Evolutionary conservation across 2,329 filamentous ascomycete species (phyloP).

Genomic region (Fusarium beomiforme): DNA sequence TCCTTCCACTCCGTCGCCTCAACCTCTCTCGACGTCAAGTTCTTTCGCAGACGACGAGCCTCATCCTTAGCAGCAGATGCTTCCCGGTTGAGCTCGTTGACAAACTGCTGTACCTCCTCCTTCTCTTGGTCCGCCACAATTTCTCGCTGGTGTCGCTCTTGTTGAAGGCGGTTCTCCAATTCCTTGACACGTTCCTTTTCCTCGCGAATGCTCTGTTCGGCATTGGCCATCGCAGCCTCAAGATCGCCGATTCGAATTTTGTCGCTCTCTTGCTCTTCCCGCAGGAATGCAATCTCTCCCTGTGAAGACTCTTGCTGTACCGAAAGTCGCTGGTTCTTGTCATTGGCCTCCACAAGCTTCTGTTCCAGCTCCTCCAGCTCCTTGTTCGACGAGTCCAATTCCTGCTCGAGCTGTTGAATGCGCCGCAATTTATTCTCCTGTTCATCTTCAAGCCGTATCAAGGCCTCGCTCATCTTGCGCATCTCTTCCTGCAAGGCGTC

Average conservation of each 20-base stretch:
- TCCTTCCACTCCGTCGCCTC: constrained; percentile 94
- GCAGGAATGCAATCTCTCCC: constrained; percentile 91
- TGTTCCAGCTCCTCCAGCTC: constrained; percentile 89
- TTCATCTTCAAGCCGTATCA: constrained; percentile 90
- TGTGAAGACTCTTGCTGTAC: constrained; percentile 95
- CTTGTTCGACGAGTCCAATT: constrained; percentile 83
- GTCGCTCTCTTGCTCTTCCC: constrained; percentile 96
- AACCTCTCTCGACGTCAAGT: constrained; percentile 81
- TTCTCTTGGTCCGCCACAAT: constrained; percentile 89
- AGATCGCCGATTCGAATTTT: constrained; percentile 98
- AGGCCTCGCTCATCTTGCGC: constrained; percentile 86
- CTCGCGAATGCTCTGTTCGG: constrained; percentile 82
- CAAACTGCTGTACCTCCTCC: constrained; percentile 91
- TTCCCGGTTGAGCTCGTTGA: constrained; percentile 92
- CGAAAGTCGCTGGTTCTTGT: constrained; percentile 86
- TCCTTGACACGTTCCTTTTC: constrained; percentile 82
- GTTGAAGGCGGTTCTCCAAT: constrained; percentile 77
- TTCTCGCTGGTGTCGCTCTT: constrained; percentile 87
- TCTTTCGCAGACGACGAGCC: constrained; percentile 82
- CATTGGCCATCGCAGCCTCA: constrained; percentile 81
- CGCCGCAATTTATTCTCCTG: constrained; percentile 80
- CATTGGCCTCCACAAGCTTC: constrained; percentile 83
- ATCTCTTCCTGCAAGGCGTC: constrained; percentile 93
- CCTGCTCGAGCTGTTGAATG: constrained; percentile 84
- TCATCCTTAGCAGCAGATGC: constrained; percentile 86